These are phyloP conservation scores for Aspergillus ruber DNA, from an alignment of 2,329 filamentous ascomycete genomes.

Conservation along the genomic window DNA sequence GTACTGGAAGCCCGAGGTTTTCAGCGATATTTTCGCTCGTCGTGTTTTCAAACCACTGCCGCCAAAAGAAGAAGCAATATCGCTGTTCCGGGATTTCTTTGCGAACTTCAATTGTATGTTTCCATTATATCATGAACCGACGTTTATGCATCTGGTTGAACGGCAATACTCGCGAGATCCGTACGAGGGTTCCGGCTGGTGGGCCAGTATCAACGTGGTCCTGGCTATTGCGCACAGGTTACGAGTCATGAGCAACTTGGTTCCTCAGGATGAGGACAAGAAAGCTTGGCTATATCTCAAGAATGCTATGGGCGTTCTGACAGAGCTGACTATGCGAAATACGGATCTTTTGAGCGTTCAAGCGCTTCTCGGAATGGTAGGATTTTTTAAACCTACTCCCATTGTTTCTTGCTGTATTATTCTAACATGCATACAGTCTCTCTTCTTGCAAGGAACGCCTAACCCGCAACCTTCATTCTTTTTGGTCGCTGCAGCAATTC, in stretches of 20 bases:
- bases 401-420: not conserved
- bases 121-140: constrained; percentile 92
- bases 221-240: constrained; percentile 89
- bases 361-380: constrained; percentile 78
- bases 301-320: constrained; percentile 89
- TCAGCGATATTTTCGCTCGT: constrained; percentile 82
- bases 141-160: constrained; percentile 96
- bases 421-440: constrained; percentile 43
- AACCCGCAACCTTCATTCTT: constrained; percentile 94
- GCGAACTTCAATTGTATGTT: constrained; percentile 99
- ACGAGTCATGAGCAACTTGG: constrained; percentile 90
- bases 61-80: constrained; percentile 77
- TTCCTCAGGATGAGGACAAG: constrained; percentile 83
- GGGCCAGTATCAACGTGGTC: constrained; percentile 91
- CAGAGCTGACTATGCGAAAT: constrained; percentile 91
- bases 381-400: constrained; percentile 9
- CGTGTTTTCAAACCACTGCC: constrained; percentile 78
- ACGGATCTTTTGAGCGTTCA: constrained; percentile 93
- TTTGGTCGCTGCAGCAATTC: constrained; percentile 81
- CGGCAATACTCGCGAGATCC: constrained; percentile 88
- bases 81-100: constrained; percentile 87
- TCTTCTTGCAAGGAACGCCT: constrained; percentile 92
- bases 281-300: constrained; percentile 95
- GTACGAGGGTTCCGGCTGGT: constrained; percentile 95
- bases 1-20: constrained; percentile 97